phyloP scores from a whole-genome alignment of 225 moss, liverwort and hornwort genomes.

The Takakia lepidozioides region DNA sequence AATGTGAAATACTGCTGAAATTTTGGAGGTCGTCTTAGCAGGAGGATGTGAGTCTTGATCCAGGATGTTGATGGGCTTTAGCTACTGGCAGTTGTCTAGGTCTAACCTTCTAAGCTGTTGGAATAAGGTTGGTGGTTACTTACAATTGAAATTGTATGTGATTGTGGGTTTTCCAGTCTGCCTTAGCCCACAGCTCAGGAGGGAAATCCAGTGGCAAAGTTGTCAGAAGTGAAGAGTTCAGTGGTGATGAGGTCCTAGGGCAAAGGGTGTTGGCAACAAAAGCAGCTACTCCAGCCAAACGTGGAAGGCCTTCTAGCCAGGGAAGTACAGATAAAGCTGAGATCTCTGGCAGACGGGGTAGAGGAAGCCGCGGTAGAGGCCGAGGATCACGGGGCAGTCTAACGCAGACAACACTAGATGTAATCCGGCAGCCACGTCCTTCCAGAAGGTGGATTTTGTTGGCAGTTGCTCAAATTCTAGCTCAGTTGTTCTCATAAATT shows the following conservation, averaged over 20 bases:
- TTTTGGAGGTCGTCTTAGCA: neutral
- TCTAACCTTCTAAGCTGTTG: no score
- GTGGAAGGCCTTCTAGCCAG: conserved; percentile 31
- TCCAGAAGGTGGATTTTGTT: conserved; percentile 26
- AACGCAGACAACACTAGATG: conserved; percentile 57
- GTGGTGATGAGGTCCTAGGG: conserved; percentile 27
- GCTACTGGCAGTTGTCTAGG: no score
- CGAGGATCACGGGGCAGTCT: conserved; percentile 35
- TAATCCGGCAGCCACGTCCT: conserved; percentile 35
- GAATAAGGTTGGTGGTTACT: neutral
- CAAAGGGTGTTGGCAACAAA: conserved; percentile 6
- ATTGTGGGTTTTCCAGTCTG: neutral
- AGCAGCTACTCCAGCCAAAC: conserved; percentile 18
- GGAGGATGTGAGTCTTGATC: no score
- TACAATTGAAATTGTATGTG: conserved; percentile 1
- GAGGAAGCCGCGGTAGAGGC: conserved; percentile 43
- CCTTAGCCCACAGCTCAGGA: conserved; percentile 1
- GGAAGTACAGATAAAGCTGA: conserved; percentile 16
- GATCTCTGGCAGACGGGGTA: conserved; percentile 34
- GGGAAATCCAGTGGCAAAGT: conserved; percentile 18
- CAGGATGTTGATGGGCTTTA: no score
- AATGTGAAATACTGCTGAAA: no score
- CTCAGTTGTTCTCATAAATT: neutral
- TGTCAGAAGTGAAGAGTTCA: conserved; percentile 27
- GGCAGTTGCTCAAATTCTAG: neutral